phyloP scores from a whole-genome alignment of 495 filamentous ascomycete species.

The Lichenothelia convexa region DNA sequence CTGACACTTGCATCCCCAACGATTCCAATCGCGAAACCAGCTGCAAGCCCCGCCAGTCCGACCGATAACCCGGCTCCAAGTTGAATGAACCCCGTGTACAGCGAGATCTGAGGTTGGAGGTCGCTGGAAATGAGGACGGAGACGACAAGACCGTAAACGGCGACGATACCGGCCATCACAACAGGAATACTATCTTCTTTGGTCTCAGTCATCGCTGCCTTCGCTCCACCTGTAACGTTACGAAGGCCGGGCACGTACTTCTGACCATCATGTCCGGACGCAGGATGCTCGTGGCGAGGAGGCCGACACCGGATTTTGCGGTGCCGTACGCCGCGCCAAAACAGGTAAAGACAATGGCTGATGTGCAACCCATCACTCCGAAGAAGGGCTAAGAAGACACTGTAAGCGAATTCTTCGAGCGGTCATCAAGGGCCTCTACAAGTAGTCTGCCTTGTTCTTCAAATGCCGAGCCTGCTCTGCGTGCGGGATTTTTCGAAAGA shows the following conservation, averaged over 20 bases:
- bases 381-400: conserved; percentile 75
- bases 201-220: too few species aligned
- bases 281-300: conserved; percentile 94
- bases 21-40: conserved; percentile 97
- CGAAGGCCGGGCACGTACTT: conserved; percentile 64
- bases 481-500: too few species aligned
- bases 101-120: conserved; percentile 59
- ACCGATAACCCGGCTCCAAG: conserved; percentile 92
- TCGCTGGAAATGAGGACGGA: conserved; percentile 93
- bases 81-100: conserved; percentile 94
- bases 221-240: background rate
- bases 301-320: conserved; percentile 97
- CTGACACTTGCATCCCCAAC: conserved; percentile 98
- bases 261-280: conserved; percentile 97
- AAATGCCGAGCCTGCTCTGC: too few species aligned
- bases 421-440: conserved; percentile 6
- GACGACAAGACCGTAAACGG: conserved; percentile 98
- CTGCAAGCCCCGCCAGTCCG: conserved; percentile 90
- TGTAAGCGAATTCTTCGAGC: too few species aligned
- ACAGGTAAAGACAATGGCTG: conserved; percentile 97
- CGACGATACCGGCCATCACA: conserved; percentile 99
- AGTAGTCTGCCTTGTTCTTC: background rate
- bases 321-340: conserved; percentile 97
- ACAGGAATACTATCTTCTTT: conserved; percentile 86
- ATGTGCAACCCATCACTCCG: conserved; percentile 96